Base-by-base conservation (phyloP, 495 filamentous ascomycete species). In the Podospora pseudopauciseta region DNA sequence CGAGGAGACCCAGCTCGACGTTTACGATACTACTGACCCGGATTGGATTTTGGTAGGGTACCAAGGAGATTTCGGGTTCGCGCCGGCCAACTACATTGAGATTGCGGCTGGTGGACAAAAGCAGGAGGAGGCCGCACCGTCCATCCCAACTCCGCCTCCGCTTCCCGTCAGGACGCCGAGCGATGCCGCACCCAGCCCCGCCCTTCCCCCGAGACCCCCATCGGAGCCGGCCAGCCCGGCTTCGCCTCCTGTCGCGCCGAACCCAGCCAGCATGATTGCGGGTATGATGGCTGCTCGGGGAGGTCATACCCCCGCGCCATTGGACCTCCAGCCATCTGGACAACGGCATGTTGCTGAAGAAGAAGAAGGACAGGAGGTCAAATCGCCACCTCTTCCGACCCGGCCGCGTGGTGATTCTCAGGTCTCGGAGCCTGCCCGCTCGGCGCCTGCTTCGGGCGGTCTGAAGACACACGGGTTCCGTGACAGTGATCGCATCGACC, bases 31-130 rank as follows among this genome's bases (percentile, higher is more conserved):
- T 15, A 90, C 92, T 7, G 95, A 98, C 79, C 93, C 93, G 19
- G 95, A 98, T 78, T 99, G 95, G 95, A 96, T 93, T 67, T 83
- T 99, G 28, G 94, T 96, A 23, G 94, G 94, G 0, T 81, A 87
- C 58, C 87, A 93, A 72, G 86, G 88, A 13, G 93, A 96, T 71
- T 99, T 88, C 82, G 95, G 95, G 65, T 99, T 98, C 79, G 95
- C 90, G 28, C 95, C 95, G n/a, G 87, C 94, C 63, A 98, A 97
- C 79, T 99, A 99, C 77, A 97, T 98, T 67, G 92, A 97, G 68
- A 79, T 90, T 57, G 68, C 70, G 61, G 74, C 76, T 18, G 77
- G 72, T 20, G 65, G 27, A 39, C 68, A 70, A 44, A 69, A 75
- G 18, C 70, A 73, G 44, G 68, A 73, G 18, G 74, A 77, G 19